A percentile compares a stretch with the other conserved stretches of the same genome.
Evolutionary conservation across 2,329 filamentous ascomycete species (phyloP).

Genomic region (Drechslerella dactyloides): DNA sequence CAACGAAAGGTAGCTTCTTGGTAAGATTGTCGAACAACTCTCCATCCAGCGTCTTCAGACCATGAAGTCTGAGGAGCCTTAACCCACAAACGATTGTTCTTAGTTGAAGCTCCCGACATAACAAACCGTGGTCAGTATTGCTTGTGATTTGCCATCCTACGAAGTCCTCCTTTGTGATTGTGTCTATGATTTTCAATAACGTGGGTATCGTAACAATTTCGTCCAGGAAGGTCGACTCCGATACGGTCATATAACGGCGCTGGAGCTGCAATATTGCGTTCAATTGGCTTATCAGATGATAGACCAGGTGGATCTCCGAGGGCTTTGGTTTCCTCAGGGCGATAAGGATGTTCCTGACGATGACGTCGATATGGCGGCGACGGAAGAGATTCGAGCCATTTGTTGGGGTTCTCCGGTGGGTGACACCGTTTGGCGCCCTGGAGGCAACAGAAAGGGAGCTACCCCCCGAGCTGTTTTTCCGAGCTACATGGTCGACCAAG

Average conservation of each 20-base stretch:
- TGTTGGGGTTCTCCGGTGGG: slow-evolving; percentile 39
- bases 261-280: slow-evolving; percentile 49
- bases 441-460: slow-evolving; percentile 44
- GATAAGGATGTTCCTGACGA: slow-evolving; percentile 50
- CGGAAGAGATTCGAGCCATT: slow-evolving; percentile 50
- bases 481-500: slow-evolving; percentile 44
- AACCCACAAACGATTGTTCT: slow-evolving; percentile 42
- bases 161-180: slow-evolving; percentile 48
- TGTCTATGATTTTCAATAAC: slow-evolving; percentile 48
- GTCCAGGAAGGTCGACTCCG: slow-evolving; percentile 48
- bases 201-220: slow-evolving; percentile 50
- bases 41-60: slow-evolving; percentile 44
- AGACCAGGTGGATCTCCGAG: slow-evolving; percentile 47
- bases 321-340: slow-evolving; percentile 47
- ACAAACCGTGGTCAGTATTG: slow-evolving; percentile 41
- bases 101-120: slow-evolving; percentile 47
- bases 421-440: slow-evolving; percentile 32
- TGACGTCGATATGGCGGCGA: slow-evolving; percentile 49
- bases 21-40: slow-evolving; percentile 43
- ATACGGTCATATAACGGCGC: slow-evolving; percentile 49
- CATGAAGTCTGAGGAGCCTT: slow-evolving; percentile 36
- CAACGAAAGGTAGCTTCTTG: slow-evolving; percentile 41
- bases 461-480: slow-evolving; percentile 47
- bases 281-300: slow-evolving; percentile 50
- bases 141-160: slow-evolving; percentile 48